A percentile compares a stretch with the other conserved stretches of the same genome.
phyloP scores from a whole-genome alignment of 306 rosid genomes.

The Mimosa bimucronata region DNA sequence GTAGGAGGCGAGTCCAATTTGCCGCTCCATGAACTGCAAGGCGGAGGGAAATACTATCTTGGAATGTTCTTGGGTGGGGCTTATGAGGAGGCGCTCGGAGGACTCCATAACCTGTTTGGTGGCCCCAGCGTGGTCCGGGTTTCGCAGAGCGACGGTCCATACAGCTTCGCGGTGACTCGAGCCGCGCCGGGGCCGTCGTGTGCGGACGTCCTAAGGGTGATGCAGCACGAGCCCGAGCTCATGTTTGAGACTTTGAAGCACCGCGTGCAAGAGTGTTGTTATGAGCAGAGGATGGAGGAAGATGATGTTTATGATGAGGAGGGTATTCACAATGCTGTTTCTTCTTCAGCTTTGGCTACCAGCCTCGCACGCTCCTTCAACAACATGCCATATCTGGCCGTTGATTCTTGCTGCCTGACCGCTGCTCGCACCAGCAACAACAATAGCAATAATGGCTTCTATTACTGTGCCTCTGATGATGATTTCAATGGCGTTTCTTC shows the following conservation, averaged over 20 bases:
- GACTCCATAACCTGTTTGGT: conserved; percentile 90
- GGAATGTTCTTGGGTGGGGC: conserved; percentile 99
- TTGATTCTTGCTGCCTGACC: conserved; percentile 51
- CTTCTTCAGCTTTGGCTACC: conserved; percentile 43
- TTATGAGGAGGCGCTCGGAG: conserved; percentile 99
- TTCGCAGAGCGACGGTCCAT: conserved; percentile 88
- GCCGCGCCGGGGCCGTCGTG: conserved; percentile 82
- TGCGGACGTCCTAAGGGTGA: conserved; percentile 85
- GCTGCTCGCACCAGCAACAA: conserved; percentile 64
- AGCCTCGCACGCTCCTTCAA: conserved; percentile 64
- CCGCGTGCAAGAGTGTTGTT: conserved; percentile 63
- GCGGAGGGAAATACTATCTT: conserved; percentile 62
- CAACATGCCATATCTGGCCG: conserved; percentile 76
- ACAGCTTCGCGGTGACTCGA: conserved; percentile 86
- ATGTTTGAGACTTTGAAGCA: conserved; percentile 96
- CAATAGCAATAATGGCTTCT: conserved; percentile 43
- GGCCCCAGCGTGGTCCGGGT: conserved; percentile 93
- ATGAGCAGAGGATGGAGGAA: conserved; percentile 35
- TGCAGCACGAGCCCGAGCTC: conserved; percentile 98
- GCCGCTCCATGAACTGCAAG: conserved; percentile 84
- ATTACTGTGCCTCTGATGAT: conserved; percentile 60
- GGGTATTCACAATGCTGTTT: conserved; percentile 26
- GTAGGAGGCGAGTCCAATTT: conserved; percentile 78
- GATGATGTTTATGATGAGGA: background rate
- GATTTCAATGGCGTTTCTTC: conserved; percentile 25